Evolutionary conservation across 2,329 filamentous ascomycete species (phyloP), one percentile per base, ranked within the genome.

Genomic region (Helminthosporium solani): DNA sequence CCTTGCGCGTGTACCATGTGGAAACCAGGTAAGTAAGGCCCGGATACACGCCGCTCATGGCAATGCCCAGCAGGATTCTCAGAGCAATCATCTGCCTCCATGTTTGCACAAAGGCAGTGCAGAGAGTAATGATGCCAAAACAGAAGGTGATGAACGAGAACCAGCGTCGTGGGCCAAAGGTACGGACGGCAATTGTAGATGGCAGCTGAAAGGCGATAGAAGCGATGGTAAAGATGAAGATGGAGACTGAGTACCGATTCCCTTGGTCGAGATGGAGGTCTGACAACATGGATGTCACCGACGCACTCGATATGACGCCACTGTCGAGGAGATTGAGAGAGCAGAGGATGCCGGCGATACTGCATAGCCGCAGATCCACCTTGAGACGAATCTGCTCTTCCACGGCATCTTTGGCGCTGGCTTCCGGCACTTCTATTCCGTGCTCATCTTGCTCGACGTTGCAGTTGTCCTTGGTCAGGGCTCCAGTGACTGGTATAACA

Each of bases 171-270:
- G 85, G 86, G 0, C 85, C 84, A 39, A 86, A 74, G 1, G 80
- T 77, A 37, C 85, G 77, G 21, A 87, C 82, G 1, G 83, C 80
- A 35, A 88, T 76, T 0, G 85, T 88, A 1, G 82, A 83, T 0
- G 85, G 85, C 7, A 88, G 71, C 63, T 88, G 85, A 58, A 86
- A 87, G 8, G 78, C 77, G 33, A 88, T 84, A 57, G 78, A 83
- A 4, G 84, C 76, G 44, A 88, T 77, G 8, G 85, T 87, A 67
- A 88, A 87, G 63, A 88, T 86, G 70, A 88, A 85, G 46, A 89
- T 88, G 18, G 83, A 78, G 3, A 88, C 78, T 1, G 82, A 85
- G 56, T 85, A 88, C 31, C 84, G 76, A 52, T 84, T 81, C 18
- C 84, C 84, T 33, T 73, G 61, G 8, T 81, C 76, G 11, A 88